Conservation (phyloP, 192 early-diverging fungal species). For the Coemansia sp. region DNA sequence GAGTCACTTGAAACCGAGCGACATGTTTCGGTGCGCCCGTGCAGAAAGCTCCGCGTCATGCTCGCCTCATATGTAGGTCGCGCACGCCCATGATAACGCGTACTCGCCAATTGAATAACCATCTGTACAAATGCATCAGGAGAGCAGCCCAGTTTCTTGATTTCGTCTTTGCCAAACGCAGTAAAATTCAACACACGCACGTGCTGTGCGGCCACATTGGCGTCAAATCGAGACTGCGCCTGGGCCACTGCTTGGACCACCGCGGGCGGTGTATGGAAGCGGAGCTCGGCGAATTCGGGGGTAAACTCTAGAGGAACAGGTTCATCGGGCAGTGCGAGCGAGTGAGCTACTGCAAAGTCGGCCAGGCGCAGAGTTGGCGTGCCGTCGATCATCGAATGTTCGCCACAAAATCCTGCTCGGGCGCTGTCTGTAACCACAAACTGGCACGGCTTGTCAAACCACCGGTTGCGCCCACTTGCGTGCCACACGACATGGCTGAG, state of each 20-base stretch:
- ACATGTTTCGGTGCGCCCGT: constrained; percentile 93
- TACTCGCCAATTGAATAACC: constrained; percentile 96
- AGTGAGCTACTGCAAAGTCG: constrained; percentile 64
- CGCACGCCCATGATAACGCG: constrained; percentile 76
- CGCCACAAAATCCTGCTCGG: constrained; percentile 93
- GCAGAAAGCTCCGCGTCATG: constrained; percentile 87
- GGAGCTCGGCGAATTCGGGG: constrained; percentile 55
- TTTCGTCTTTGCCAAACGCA: constrained; percentile 91
- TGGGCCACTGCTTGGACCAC: constrained; percentile 61
- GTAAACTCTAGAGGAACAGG: constrained; percentile 7
- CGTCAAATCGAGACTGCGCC: constrained; percentile 76
- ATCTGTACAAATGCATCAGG: constrained; percentile 85
- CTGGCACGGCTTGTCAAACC: constrained; percentile 95
- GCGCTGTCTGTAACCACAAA: constrained; percentile 96
- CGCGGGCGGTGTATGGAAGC: constrained; percentile 65
- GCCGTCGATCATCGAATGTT: constrained; percentile 95
- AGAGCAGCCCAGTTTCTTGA: constrained; percentile 81
- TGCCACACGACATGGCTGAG: constrained; percentile 88
- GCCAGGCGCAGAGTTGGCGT: constrained; percentile 86
- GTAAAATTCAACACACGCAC: constrained; percentile 78
- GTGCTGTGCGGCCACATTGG: constrained; percentile 74
- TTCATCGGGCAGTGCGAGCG: constrained; percentile 61
- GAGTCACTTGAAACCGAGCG: constrained; percentile 76
- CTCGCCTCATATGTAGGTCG: constrained; percentile 92
- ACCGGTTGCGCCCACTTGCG: constrained; percentile 92